These are phyloP conservation scores for Metarhizium brunneum DNA, from an alignment of 2,329 filamentous ascomycete species.

Conservation along the genomic window DNA sequence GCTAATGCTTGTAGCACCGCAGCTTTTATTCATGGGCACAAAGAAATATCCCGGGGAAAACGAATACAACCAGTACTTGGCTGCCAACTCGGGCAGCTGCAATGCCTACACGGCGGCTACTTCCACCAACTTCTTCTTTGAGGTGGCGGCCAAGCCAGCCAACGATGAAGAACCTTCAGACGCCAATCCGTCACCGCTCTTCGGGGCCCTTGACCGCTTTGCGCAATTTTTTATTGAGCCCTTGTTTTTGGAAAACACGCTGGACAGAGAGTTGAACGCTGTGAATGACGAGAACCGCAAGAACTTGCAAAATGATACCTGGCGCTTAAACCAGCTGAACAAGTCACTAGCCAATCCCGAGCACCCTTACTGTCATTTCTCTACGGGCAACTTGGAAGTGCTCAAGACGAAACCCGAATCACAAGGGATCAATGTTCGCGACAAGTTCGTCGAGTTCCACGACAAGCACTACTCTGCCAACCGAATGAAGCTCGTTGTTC, in stretches of 20 bases:
- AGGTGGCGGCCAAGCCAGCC: constrained; percentile 72
- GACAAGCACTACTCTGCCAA: constrained; percentile 86
- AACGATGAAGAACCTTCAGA: constrained; percentile 48
- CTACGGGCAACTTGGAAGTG: constrained; percentile 79
- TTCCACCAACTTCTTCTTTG: constrained; percentile 97
- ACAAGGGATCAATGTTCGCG: constrained; percentile 72
- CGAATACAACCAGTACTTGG: constrained; percentile 88
- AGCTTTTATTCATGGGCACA: constrained; percentile 94
- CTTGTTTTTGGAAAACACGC: constrained; percentile 72
- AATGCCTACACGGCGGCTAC: constrained; percentile 93
- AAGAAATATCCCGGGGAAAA: constrained; percentile 97
- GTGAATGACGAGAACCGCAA: constrained; percentile 98
- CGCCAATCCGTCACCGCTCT: constrained; percentile 51
- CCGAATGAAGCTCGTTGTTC: constrained; percentile 81
- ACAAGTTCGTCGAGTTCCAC: constrained; percentile 90
- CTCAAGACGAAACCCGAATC: constrained; percentile 75
- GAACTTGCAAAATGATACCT: constrained; percentile 84
- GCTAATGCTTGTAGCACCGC: constrained; percentile 8
- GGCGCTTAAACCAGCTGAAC: constrained; percentile 79
- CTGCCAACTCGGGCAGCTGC: constrained; percentile 79
- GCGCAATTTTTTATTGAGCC: constrained; percentile 90
- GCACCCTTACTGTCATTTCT: constrained; percentile 87
- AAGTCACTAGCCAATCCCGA: constrained; percentile 81
- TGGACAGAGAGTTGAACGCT: constrained; percentile 79
- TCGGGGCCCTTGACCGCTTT: constrained; percentile 81